phyloP scores from a whole-genome alignment of 2,329 filamentous ascomycete species.

The Alternaria brassicae region DNA sequence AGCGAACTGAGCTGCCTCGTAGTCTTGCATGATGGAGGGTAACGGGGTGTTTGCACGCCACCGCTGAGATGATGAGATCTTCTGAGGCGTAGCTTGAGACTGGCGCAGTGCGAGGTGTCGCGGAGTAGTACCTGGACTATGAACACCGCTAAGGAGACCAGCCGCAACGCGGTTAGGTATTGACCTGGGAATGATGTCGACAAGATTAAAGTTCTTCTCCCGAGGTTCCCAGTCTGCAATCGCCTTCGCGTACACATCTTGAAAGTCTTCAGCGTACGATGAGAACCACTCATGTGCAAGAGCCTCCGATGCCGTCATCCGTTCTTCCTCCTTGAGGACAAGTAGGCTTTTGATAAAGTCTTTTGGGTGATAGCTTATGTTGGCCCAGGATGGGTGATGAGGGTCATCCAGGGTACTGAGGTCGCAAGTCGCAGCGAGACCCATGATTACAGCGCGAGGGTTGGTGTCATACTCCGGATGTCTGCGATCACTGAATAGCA shows the following conservation, averaged over 20 bases:
- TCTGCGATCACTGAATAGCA: slow-evolving; percentile 53
- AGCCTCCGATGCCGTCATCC: slow-evolving; percentile 63
- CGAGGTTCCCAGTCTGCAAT: slow-evolving; percentile 61
- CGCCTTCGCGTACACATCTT: slow-evolving; percentile 59
- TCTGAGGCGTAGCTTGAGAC: neutral
- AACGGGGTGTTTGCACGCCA: slow-evolving; percentile 21
- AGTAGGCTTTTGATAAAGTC: slow-evolving; percentile 63
- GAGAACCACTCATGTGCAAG: slow-evolving; percentile 65
- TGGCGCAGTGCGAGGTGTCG: slow-evolving; percentile 2
- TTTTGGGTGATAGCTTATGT: slow-evolving; percentile 55
- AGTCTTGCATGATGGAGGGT: slow-evolving; percentile 20
- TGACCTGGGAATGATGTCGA: slow-evolving; percentile 35
- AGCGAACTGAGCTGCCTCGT: slow-evolving; percentile 13
- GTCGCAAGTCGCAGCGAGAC: slow-evolving; percentile 51
- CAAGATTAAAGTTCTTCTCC: slow-evolving; percentile 29
- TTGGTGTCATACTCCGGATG: slow-evolving; percentile 38
- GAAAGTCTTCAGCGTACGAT: slow-evolving; percentile 55
- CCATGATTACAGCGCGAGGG: slow-evolving; percentile 38
- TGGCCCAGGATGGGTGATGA: slow-evolving; percentile 51
- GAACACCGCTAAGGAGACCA: neutral
- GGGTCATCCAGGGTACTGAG: slow-evolving; percentile 54
- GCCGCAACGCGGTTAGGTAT: neutral
- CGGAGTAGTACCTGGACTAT: slow-evolving; percentile 1
- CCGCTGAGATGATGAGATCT: slow-evolving; percentile 12
- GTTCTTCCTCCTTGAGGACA: slow-evolving; percentile 56